Base-by-base conservation (phyloP, 352 stramenopile species). In the Hyaloperonospora brassicae region DNA sequence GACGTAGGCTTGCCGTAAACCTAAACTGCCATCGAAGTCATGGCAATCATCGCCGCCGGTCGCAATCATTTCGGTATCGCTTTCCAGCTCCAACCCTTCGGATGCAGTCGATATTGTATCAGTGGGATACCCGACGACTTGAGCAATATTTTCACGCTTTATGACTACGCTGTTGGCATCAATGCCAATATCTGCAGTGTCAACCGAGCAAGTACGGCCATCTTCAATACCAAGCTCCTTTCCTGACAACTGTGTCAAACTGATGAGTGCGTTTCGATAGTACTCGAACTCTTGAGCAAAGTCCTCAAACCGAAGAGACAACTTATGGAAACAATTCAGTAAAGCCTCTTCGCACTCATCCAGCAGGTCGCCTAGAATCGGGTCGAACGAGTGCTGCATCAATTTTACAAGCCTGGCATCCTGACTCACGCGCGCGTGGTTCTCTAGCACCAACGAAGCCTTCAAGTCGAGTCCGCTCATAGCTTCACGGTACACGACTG, bases 261-360 rank as follows among this genome's bases (percentile, higher is more conserved):
- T 72, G 24, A 79, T 55, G 27, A 93, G 46, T 12, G 76, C 77
- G 39, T 70, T 73, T 12, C 67, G 73, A 34, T 93, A 93, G 58
- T 93, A 91, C 24, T 78, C 70, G 34, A 88, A 93, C 40, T 93
- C 83, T 49, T 86, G 65, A 41, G 73, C 64, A 44, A 93, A 91
- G 31, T 90, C 79, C 25, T 78, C 71, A 31, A 86, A 88, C 4
- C 83, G 80, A 13, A 62, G 43, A 1, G 75, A 73, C 25, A 93
- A 47, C 52, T 81, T 86, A 14, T 59, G 65, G 38, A 90, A 76
- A 14, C 79, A 87, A 30, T 65, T 68, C 39, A 89, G 51, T 25
- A 90, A 64, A 38, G 81, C 75, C 41, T 80, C 62, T 68, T 91
- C 80, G 55, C 83, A 93, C 34, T 84, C 70, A 17, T 77, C 62